Conservation (phyloP, 1,284 basidiomycete species). For the Moesziomyces antarcticus region DNA sequence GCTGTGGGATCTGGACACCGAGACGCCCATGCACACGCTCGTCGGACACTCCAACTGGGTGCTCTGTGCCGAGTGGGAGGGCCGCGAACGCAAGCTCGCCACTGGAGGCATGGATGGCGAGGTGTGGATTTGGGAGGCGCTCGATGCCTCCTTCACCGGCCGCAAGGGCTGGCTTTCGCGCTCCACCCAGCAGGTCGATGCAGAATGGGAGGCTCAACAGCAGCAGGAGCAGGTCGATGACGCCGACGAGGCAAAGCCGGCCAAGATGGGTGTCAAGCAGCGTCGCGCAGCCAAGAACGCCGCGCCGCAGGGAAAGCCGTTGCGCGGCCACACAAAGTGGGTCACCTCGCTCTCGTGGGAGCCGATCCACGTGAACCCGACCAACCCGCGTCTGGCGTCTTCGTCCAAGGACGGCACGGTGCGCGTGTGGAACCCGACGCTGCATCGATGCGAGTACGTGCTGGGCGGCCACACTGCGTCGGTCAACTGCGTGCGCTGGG, state of each 20-base stretch:
- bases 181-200: conserved; percentile 56
- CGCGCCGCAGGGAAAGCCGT: conserved; percentile 53
- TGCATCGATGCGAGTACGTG: conserved; percentile 81
- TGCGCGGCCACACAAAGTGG: conserved; percentile 93
- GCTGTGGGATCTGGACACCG: conserved; percentile 93
- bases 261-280: conserved; percentile 58
- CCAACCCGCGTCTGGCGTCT: conserved; percentile 79
- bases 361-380: conserved; percentile 77
- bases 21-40: conserved; percentile 88
- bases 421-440: conserved; percentile 86
- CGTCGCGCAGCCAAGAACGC: conserved; percentile 59
- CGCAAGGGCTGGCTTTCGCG: conserved; percentile 56
- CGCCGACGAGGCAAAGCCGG: conserved; percentile 10
- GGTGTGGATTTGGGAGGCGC: conserved; percentile 64
- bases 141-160: conserved; percentile 50
- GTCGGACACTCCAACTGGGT: conserved; percentile 95
- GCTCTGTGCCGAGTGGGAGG: conserved; percentile 96
- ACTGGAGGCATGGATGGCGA: conserved; percentile 73
- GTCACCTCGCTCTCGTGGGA: conserved; percentile 97
- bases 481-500: conserved; percentile 96
- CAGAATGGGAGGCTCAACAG: conserved; percentile 40
- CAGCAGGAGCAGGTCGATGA: conserved; percentile 10
- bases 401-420: conserved; percentile 97
- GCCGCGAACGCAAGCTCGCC: conserved; percentile 86
- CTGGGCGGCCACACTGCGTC: conserved; percentile 92